phyloP scores from a whole-genome alignment of 1,284 basidiomycete genomes.

The Amylostereum chailletii region DNA sequence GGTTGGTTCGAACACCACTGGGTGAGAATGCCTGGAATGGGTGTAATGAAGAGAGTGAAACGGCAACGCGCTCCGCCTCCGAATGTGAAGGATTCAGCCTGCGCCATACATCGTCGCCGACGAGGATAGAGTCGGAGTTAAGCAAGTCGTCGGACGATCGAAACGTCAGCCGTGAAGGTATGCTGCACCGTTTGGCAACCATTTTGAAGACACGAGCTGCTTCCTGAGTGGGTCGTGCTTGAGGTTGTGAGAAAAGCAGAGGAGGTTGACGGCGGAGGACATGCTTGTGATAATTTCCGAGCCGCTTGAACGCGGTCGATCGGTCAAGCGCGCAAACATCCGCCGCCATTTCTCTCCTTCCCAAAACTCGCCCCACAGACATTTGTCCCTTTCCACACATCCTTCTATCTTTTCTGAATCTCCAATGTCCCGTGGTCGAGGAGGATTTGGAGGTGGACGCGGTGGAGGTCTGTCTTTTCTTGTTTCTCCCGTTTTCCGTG shows the following conservation, averaged over 20 bases:
- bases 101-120: slow-evolving; percentile 4
- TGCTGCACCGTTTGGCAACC: no score
- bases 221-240: no score
- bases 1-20: not conserved
- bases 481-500: not conserved
- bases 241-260: no score
- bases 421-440: not conserved
- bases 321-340: not conserved
- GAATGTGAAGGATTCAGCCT: not conserved
- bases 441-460: slow-evolving; percentile 1
- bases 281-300: not conserved
- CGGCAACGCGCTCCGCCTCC: not conserved
- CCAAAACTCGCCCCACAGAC: not conserved
- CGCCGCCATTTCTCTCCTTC: not conserved
- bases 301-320: not conserved
- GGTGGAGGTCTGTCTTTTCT: slow-evolving; percentile 2
- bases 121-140: slow-evolving; percentile 1
- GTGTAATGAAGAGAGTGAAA: not conserved
- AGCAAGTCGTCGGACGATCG: not conserved
- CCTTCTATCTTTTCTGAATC: not conserved
- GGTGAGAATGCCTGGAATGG: not conserved
- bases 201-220: no score
- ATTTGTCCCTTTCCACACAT: not conserved
- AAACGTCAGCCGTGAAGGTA: not conserved
- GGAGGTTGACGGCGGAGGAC: not conserved